Evolutionary conservation across 1,284 basidiomycete species (phyloP), one percentile per base, ranked within the genome.

Genomic region (Melanopsichium pennsylvanicum): DNA sequence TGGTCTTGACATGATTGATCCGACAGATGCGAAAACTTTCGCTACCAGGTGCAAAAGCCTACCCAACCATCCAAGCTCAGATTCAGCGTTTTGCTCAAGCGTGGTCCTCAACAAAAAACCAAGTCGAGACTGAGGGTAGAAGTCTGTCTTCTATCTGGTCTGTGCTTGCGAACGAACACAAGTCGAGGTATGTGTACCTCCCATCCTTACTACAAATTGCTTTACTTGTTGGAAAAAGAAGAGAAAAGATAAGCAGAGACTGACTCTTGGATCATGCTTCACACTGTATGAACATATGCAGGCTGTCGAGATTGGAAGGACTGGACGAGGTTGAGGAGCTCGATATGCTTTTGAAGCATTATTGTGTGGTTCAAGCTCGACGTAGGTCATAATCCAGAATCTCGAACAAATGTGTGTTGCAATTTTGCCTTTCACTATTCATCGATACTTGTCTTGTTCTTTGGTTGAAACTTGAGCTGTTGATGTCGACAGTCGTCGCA

Each of bases 301-400:
- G 62, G 21, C 48, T 78, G 10, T 74, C 74, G 12, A 59, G 72
- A 13, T 37, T 80, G 5, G 77, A 81, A 48, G 72, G 71, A 4
- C 67, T 81, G 23, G 79, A 81, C 41, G 79, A 81, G 39, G 66
- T 81, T 4, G 79, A 81, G 45, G 79, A 81, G 60, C 64, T 81
- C 10, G 76, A 81, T 34, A 74, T 81, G 68, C 66, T 81, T 9
- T 70, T 81, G n/a, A 49, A 48, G 13, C 78, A 80, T 51, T 81
- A 81, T 33, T 72, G 72, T 36, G 64, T 78, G 10, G 41, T 68
- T 18, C 44, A 50, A 22, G 52, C 52, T 18, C 40, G 41, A 19
- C 41, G 46, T 25, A 36, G 18, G 36, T 12, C 29, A 18, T 48
- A 21, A 32, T 19, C 8, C 34, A 8, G 27, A 8, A 8, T 8